Base-by-base conservation (phyloP, 352 stramenopile genomes). In the Phytophthora capsici region DNA sequence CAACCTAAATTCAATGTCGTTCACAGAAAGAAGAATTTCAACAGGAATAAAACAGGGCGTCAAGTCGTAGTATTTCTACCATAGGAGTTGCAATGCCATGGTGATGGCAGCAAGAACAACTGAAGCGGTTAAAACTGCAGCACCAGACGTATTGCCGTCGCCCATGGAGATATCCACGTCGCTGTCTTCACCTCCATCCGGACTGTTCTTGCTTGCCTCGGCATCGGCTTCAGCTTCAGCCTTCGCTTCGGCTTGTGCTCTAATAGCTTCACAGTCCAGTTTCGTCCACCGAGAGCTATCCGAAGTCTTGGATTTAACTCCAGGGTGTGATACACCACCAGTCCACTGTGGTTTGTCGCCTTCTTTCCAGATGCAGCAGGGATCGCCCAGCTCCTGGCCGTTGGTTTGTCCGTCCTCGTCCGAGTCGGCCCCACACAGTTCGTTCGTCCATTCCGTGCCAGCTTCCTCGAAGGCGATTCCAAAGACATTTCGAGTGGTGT, bases 401-500 rank as follows among this genome's bases (percentile, higher is more conserved):
- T 96, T 96, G 12, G 86, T 94, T 32, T 84, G 73, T 9, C 88
- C 87, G 55, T 96, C 88, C 23, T 81, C 77, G 45, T 96, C 88
- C 16, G 72, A 88, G 55, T 96, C 88, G 9, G 71, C 57, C 48
- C 92, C 43, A 20, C 85, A 93, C 2, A 92, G 45, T 14, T 73
- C 70, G 5, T 58, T 65, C 9, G 71, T 81, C 77, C 77, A 86
- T 46, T 67, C 46, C 20, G 22, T 62, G 1, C 66, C 68, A 2
- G 65, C 66, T 19, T 58, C 45, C 6, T 65, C 53, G 26, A 84
- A 89, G 3, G 73, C 82, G 14, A 73, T 52, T 14, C 82, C 82
- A 60, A 90, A 90, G 0, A 71, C 25, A 28, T 82, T 82, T n/a
- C 57, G 64, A n/a, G 47, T 51, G 4, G 60, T 46, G 8, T 60